A percentile compares a stretch with the other conserved stretches of the same genome.
Evolutionary conservation across 129 eudicot species (phyloP).

Genomic region (Dittrichia graveolens): DNA sequence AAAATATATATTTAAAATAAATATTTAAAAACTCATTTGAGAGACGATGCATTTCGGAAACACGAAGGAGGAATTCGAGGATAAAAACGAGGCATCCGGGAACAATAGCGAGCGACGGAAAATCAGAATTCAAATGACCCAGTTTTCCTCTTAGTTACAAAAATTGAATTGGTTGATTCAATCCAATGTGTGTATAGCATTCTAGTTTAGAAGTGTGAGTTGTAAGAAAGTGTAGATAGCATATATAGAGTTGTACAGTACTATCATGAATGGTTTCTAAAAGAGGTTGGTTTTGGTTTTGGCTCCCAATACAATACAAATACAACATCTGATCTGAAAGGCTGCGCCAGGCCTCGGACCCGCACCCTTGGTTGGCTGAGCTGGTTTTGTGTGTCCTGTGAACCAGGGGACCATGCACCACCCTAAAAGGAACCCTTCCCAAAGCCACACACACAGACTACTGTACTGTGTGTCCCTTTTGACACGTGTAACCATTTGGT

Average conservation of each 20-base stretch:
- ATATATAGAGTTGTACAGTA: background rate
- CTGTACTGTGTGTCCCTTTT: background rate
- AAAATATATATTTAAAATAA: too few species aligned
- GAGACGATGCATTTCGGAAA: too few species aligned
- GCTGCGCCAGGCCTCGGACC: conserved; percentile 34
- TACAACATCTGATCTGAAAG: conserved; percentile 13
- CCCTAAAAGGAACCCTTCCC: conserved; percentile 17
- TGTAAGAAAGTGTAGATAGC: too few species aligned
- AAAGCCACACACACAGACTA: conserved; percentile 15
- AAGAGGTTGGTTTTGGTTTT: conserved; percentile 26
- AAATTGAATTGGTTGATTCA: too few species aligned
- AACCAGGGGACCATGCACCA: conserved; percentile 39
- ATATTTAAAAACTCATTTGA: too few species aligned
- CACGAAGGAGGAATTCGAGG: too few species aligned
- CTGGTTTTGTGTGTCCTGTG: conserved; percentile 33
- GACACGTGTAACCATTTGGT: conserved; percentile 13
- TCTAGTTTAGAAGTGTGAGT: background rate
- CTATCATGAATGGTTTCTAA: conserved; percentile 18
- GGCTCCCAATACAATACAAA: background rate
- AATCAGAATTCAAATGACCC: too few species aligned
- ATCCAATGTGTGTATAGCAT: too few species aligned
- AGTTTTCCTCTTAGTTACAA: too few species aligned
- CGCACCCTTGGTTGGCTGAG: conserved; percentile 24
- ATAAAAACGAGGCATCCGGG: too few species aligned
- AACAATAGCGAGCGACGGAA: too few species aligned